Evolutionary conservation across 108 stramenopile species (phyloP).

Genomic region (Skeletonema potamos): DNA sequence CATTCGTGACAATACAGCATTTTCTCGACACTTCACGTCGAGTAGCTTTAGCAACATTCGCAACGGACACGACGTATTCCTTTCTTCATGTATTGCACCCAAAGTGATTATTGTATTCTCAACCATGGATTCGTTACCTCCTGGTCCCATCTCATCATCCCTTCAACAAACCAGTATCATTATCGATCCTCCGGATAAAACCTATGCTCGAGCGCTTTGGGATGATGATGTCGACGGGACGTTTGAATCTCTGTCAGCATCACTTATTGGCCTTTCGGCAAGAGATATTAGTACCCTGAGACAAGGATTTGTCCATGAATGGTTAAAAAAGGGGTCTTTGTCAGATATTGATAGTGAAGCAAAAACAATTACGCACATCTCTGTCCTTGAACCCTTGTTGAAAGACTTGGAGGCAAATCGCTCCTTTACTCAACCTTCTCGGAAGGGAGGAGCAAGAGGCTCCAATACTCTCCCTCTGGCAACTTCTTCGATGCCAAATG

Average conservation of each 20-base stretch:
- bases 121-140: conserved; percentile 43
- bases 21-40: not conserved
- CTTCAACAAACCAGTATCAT: conserved; percentile 52
- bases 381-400: conserved; percentile 25
- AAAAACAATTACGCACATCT: conserved; percentile 13
- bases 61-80: conserved; percentile 1
- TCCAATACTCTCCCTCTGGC: conserved; percentile 42
- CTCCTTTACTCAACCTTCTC: conserved; percentile 14
- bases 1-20: conserved; percentile 33
- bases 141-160: conserved; percentile 58
- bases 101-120: conserved; percentile 64
- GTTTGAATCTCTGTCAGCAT: conserved; percentile 30
- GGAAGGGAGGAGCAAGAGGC: conserved; percentile 16
- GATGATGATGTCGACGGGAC: conserved; percentile 35
- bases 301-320: conserved; percentile 22
- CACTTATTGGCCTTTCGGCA: conserved; percentile 18
- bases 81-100: conserved; percentile 22
- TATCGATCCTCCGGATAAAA: conserved; percentile 52
- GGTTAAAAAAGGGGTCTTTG: conserved; percentile 10
- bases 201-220: conserved; percentile 68
- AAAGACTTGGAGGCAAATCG: conserved; percentile 20
- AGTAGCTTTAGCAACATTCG: not conserved
- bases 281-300: conserved; percentile 38
- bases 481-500: conserved; percentile 60
- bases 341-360: conserved; percentile 5